Percentiles rank a stretch among this genome's conserved stretches.
phyloP scores from a whole-genome alignment of 495 filamentous ascomycete genomes.

The Staphylotrichum longicolle region DNA sequence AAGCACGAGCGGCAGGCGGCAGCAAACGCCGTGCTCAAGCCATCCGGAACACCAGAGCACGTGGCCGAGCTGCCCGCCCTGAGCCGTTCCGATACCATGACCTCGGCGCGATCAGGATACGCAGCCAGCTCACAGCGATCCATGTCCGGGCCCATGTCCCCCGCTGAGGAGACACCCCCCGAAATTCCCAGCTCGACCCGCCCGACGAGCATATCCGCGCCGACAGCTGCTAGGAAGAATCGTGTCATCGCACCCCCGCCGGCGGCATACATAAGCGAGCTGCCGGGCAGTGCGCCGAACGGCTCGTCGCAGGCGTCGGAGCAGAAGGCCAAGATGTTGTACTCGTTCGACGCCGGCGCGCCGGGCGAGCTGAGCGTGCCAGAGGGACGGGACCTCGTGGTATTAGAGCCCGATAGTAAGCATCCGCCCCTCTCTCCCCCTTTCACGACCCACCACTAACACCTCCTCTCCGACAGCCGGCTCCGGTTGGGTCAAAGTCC shows the following conservation, averaged over 20 bases:
- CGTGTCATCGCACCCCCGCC: constrained; percentile 86
- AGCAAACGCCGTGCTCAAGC: constrained; percentile 58
- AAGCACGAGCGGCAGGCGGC: constrained; percentile 79
- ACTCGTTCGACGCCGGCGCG: constrained; percentile 73
- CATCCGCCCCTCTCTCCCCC: constrained; percentile 8
- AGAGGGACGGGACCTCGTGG: constrained; percentile 69
- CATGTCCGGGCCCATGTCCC: constrained; percentile 57
- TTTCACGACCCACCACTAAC: constrained; percentile 5
- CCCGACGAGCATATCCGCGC: constrained; percentile 24
- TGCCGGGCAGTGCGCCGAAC: constrained; percentile 50
- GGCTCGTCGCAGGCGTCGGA: constrained; percentile 45
- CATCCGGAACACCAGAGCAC: constrained; percentile 38
- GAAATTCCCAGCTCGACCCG: constrained; percentile 37
- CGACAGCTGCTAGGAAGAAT: constrained; percentile 51
- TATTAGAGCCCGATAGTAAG: constrained; percentile 89
- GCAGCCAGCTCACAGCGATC: constrained; percentile 75
- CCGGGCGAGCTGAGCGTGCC: constrained; percentile 77
- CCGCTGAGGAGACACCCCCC: constrained; percentile 43
- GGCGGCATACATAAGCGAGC: constrained; percentile 66
- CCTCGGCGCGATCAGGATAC: constrained; percentile 85
- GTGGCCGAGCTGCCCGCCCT: constrained; percentile 56
- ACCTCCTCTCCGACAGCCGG: constrained; percentile 61
- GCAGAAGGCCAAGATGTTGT: constrained; percentile 83
- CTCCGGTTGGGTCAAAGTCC: constrained; percentile 85
- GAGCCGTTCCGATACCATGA: constrained; percentile 86